These are phyloP conservation scores for Gossypium trilobum DNA, from an alignment of 441 rosid genomes.

Conservation along the genomic window DNA sequence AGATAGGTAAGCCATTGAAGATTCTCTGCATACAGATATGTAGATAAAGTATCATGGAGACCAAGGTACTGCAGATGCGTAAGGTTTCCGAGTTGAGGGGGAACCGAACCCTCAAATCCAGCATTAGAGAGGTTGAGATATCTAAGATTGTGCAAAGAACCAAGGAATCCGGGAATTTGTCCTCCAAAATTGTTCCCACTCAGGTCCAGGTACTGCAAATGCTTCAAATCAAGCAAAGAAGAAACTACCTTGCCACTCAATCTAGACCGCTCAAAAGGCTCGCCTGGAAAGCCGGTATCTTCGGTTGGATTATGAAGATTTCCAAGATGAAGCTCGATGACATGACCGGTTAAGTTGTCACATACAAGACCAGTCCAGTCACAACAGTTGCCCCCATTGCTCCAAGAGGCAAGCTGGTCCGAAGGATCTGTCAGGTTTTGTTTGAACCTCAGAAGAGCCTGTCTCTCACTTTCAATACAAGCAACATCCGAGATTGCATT, in stretches of 20 bases:
- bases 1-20: conserved; percentile 1
- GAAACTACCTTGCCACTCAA: conserved; percentile 14
- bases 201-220: conserved; percentile 17
- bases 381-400: neutral
- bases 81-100: conserved; percentile 23
- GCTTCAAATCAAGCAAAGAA: conserved; percentile 15
- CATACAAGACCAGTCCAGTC: conserved; percentile 14
- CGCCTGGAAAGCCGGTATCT: neutral
- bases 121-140: conserved; percentile 20
- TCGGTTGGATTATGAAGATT: neutral
- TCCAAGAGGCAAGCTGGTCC: conserved; percentile 12
- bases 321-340: conserved; percentile 21
- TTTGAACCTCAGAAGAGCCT: conserved; percentile 23
- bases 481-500: neutral
- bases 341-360: conserved; percentile 19
- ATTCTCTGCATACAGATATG: neutral
- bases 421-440: conserved; percentile 17
- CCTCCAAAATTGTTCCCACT: conserved; percentile 20
- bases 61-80: conserved; percentile 17
- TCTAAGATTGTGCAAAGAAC: conserved; percentile 11
- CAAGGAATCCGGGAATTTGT: conserved; percentile 17
- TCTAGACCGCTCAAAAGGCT: neutral
- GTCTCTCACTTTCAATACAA: conserved; percentile 18
- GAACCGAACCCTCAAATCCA: conserved; percentile 18
- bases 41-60: conserved; percentile 1